Conservation (phyloP, 768 basidiomycete genomes). For the Xerocomellus amylosporus region DNA sequence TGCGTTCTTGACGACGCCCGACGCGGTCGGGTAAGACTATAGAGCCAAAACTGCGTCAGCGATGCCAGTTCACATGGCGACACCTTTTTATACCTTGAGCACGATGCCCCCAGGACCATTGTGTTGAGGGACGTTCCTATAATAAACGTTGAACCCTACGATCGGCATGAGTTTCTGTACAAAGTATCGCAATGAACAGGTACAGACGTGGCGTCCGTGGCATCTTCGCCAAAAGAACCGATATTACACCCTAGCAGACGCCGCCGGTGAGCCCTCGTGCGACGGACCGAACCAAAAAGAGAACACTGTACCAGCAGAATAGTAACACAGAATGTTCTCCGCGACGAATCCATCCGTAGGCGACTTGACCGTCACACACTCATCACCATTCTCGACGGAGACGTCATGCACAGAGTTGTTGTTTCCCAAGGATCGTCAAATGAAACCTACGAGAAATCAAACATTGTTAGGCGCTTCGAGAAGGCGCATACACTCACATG, state of each 20-base stretch:
- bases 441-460: conserved; percentile 9
- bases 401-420: conserved; percentile 35
- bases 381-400: conserved; percentile 31
- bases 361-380: conserved; percentile 36
- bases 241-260: conserved; percentile 13
- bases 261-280: not conserved
- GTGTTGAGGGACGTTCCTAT: conserved; percentile 6
- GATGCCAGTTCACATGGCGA: not conserved
- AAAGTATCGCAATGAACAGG: not conserved
- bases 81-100: conserved; percentile 7
- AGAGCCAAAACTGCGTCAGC: not conserved
- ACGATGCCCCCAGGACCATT: not conserved
- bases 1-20: conserved; percentile 8
- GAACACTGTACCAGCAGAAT: conserved; percentile 5
- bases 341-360: conserved; percentile 23
- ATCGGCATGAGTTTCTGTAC: not conserved
- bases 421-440: conserved; percentile 17
- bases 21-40: conserved; percentile 11
- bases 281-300: not conserved
- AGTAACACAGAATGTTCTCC: conserved; percentile 11
- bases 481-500: conserved; percentile 1
- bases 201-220: conserved; percentile 1
- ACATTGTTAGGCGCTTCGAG: not conserved
- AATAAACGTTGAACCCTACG: conserved; percentile 8
- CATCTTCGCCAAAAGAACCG: conserved; percentile 6